Evolutionary conservation across 2,329 filamentous ascomycete species (phyloP).

Genomic region (Botrytis cinerea): DNA sequence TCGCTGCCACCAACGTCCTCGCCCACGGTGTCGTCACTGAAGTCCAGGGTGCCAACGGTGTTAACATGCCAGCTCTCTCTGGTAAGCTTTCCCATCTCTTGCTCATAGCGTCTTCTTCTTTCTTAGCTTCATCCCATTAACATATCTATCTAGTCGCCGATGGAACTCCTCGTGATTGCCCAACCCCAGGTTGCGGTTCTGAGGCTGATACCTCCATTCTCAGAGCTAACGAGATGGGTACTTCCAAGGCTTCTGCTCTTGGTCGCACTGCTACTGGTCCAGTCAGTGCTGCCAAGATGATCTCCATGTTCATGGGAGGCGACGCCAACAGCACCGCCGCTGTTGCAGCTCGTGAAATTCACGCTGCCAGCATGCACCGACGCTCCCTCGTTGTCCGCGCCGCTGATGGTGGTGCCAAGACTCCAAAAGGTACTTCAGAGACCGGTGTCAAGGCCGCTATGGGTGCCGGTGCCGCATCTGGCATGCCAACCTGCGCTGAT

Average conservation of each 20-base stretch:
- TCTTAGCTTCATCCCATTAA: slow-evolving; percentile 27
- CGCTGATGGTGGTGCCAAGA: slow-evolving; percentile 50
- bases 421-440: slow-evolving; percentile 50
- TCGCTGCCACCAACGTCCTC: slow-evolving; percentile 49
- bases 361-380: slow-evolving; percentile 62
- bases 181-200: slow-evolving; percentile 61
- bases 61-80: slow-evolving; percentile 62
- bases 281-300: slow-evolving; percentile 58
- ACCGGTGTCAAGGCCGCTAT: slow-evolving; percentile 54
- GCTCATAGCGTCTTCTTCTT: not conserved
- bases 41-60: slow-evolving; percentile 61
- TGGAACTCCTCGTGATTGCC: slow-evolving; percentile 68
- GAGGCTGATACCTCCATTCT: slow-evolving; percentile 72
- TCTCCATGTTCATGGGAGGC: slow-evolving; percentile 61
- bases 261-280: slow-evolving; percentile 62
- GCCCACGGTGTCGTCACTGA: slow-evolving; percentile 60
- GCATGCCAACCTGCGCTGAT: slow-evolving; percentile 62
- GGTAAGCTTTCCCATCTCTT: slow-evolving; percentile 40
- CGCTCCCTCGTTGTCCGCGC: slow-evolving; percentile 40
- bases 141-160: slow-evolving; percentile 52
- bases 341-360: slow-evolving; percentile 70
- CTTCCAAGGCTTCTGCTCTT: slow-evolving; percentile 57
- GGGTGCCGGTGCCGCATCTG: slow-evolving; percentile 51
- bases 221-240: slow-evolving; percentile 58
- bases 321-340: slow-evolving; percentile 45